Percentiles rank a stretch among this genome's conserved stretches.
Conservation (phyloP, 1,284 basidiomycete genomes). For the Macrocystidia cucumis region DNA sequence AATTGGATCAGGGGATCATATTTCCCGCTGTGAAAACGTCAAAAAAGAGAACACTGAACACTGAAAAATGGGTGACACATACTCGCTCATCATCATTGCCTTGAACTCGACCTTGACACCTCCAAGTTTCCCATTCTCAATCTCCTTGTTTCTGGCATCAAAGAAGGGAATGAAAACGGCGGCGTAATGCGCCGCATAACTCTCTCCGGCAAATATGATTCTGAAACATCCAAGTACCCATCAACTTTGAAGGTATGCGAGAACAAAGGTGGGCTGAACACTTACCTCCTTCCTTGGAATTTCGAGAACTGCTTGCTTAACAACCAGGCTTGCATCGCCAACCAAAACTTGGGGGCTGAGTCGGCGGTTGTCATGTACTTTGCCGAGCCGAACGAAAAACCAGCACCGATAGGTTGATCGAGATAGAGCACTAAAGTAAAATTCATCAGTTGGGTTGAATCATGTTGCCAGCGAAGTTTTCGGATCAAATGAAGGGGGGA, state of each 20-base stretch:
- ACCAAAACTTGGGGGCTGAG: slow-evolving; percentile 53
- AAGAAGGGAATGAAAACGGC: slow-evolving; percentile 23
- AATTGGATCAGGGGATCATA: not conserved
- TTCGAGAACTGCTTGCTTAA: slow-evolving; percentile 48
- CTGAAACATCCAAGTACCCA: slow-evolving; percentile 18
- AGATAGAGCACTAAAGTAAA: slow-evolving; percentile 20
- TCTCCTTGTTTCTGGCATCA: not conserved
- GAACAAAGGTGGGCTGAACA: slow-evolving; percentile 34
- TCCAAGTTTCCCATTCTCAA: not conserved
- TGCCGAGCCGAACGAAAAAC: slow-evolving; percentile 49
- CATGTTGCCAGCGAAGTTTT: not conserved
- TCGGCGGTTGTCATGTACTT: slow-evolving; percentile 42
- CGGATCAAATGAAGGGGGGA: too few species aligned
- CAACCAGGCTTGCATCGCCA: slow-evolving; percentile 63
- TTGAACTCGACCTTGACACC: not conserved
- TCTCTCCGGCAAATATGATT: slow-evolving; percentile 12
- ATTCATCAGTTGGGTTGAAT: not conserved
- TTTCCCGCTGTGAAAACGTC: not conserved
- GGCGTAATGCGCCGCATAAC: slow-evolving; percentile 60
- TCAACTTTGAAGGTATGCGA: slow-evolving; percentile 50
- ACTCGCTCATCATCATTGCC: not conserved
- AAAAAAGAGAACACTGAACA: not conserved
- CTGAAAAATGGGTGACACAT: not conserved
- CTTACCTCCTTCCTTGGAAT: slow-evolving; percentile 33
- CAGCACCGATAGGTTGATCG: slow-evolving; percentile 51